Percentiles rank a stretch among this genome's conserved stretches.
These are phyloP conservation scores for Dactylorhiza incarnata DNA, from an alignment of 106 monocot species.

Conservation along the genomic window DNA sequence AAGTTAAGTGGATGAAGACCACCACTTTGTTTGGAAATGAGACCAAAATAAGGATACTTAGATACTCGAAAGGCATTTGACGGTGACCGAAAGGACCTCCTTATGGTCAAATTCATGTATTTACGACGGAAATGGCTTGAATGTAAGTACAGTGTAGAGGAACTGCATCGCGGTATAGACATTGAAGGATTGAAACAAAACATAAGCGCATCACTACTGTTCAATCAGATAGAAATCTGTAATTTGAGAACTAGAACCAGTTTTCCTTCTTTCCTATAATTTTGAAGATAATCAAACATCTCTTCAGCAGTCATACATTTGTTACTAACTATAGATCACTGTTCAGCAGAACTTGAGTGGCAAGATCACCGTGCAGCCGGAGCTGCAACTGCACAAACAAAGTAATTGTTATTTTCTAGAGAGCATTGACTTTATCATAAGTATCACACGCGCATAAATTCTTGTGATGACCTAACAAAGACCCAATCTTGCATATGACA, in stretches of 20 bases:
- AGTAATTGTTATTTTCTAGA: background rate
- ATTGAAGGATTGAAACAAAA: slow-evolving; percentile 10
- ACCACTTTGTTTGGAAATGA: slow-evolving; percentile 22
- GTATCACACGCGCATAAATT: background rate
- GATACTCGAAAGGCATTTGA: slow-evolving; percentile 13
- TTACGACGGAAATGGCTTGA: slow-evolving; percentile 21
- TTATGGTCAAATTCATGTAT: slow-evolving; percentile 12
- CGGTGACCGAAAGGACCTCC: slow-evolving; percentile 13
- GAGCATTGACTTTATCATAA: background rate
- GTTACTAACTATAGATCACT: background rate
- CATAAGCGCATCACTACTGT: background rate
- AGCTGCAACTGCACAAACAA: background rate
- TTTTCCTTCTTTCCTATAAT: slow-evolving; percentile 5
- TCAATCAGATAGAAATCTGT: background rate
- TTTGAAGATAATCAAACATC: slow-evolving; percentile 1
- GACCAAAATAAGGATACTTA: slow-evolving; percentile 4
- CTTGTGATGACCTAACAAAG: background rate
- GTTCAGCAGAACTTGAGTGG: background rate
- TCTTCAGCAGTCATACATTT: background rate
- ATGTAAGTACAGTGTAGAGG: slow-evolving; percentile 14
- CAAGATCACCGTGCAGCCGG: background rate
- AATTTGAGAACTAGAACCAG: background rate
- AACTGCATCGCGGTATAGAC: slow-evolving; percentile 17
- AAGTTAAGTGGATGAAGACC: slow-evolving; percentile 15
- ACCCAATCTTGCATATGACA: background rate